A percentile compares a stretch with the other conserved stretches of the same genome.
Evolutionary conservation across 352 stramenopile genomes (phyloP).

Genomic region (Phytophthora meadii): DNA sequence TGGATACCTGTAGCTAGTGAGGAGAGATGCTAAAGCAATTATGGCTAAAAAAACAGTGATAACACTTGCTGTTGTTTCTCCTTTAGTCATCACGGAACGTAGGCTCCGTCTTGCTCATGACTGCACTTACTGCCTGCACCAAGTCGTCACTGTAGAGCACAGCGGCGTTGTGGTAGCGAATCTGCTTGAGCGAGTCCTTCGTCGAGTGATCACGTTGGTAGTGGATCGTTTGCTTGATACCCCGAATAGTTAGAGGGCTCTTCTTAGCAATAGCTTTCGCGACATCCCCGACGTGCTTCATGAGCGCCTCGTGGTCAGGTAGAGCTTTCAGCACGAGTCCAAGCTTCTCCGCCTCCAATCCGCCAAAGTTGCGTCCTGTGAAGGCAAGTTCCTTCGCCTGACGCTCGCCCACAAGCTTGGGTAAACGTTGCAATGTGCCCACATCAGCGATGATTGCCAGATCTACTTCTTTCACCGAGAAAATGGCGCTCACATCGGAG

Average conservation of each 20-base stretch:
- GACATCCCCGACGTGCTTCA: slow-evolving; percentile 60
- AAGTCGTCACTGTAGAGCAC: slow-evolving; percentile 90
- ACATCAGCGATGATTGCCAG: slow-evolving; percentile 91
- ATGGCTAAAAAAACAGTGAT: background rate
- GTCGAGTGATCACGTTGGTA: slow-evolving; percentile 90
- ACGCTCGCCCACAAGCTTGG: slow-evolving; percentile 86
- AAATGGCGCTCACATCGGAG: slow-evolving; percentile 80
- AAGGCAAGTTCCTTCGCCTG: slow-evolving; percentile 87
- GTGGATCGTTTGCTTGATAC: slow-evolving; percentile 89
- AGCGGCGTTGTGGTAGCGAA: slow-evolving; percentile 87
- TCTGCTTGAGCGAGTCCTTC: slow-evolving; percentile 72
- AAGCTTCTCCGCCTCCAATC: slow-evolving; percentile 74
- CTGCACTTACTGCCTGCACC: slow-evolving; percentile 67
- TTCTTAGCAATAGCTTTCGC: slow-evolving; percentile 79
- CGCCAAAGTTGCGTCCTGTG: slow-evolving; percentile 84
- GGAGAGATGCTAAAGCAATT: slow-evolving; percentile 23
- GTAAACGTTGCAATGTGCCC: slow-evolving; percentile 87
- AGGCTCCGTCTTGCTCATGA: slow-evolving; percentile 73
- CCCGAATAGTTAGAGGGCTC: slow-evolving; percentile 85
- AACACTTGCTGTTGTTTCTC: background rate
- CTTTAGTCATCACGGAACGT: slow-evolving; percentile 74
- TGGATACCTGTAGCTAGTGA: slow-evolving; percentile 25
- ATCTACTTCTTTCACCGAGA: slow-evolving; percentile 90
- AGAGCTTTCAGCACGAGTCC: slow-evolving; percentile 83
- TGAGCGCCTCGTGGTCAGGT: slow-evolving; percentile 64